Conservation (phyloP, 2,329 filamentous ascomycete species). For the Diaporthe batatas region DNA sequence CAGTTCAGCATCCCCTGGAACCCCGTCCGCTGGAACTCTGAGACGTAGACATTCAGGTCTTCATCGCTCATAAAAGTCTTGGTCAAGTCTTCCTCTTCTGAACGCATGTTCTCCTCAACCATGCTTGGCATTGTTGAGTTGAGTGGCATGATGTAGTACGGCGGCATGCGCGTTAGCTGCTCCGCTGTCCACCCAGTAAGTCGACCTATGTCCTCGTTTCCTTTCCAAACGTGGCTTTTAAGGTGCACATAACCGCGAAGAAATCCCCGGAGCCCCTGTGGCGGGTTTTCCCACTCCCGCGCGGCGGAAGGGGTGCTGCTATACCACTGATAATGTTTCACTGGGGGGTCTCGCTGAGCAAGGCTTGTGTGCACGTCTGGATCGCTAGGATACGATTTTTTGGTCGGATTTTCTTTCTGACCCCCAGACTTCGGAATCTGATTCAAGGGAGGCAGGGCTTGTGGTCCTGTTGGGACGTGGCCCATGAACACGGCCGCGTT, state of each 20-base stretch:
- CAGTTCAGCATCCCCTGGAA: slow-evolving; percentile 78
- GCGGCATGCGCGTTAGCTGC: slow-evolving; percentile 71
- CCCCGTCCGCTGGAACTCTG: slow-evolving; percentile 71
- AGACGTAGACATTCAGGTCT: slow-evolving; percentile 70
- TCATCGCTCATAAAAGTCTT: slow-evolving; percentile 69
- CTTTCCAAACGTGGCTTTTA: slow-evolving; percentile 72
- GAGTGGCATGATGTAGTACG: slow-evolving; percentile 77
- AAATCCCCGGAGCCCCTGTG: slow-evolving; percentile 64
- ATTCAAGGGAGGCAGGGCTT: slow-evolving; percentile 43
- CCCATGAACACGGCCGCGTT: slow-evolving; percentile 71
- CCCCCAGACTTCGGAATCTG: neutral
- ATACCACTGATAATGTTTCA: slow-evolving; percentile 80
- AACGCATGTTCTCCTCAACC: slow-evolving; percentile 67
- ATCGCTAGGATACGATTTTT: neutral
- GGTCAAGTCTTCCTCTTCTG: slow-evolving; percentile 59
- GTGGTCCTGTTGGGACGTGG: slow-evolving; percentile 71
- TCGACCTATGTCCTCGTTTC: slow-evolving; percentile 65
- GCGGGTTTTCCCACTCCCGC: slow-evolving; percentile 56
- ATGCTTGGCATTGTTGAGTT: slow-evolving; percentile 70
- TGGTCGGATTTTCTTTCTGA: fast-evolving
- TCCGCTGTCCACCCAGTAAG: slow-evolving; percentile 68
- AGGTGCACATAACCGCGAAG: slow-evolving; percentile 77
- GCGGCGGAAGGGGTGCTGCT: slow-evolving; percentile 66
- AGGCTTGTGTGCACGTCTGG: slow-evolving; percentile 69
- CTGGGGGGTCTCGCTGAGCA: slow-evolving; percentile 64